Base-by-base conservation (phyloP, 257 asterid species). In the Solanum pinnatisectum region DNA sequence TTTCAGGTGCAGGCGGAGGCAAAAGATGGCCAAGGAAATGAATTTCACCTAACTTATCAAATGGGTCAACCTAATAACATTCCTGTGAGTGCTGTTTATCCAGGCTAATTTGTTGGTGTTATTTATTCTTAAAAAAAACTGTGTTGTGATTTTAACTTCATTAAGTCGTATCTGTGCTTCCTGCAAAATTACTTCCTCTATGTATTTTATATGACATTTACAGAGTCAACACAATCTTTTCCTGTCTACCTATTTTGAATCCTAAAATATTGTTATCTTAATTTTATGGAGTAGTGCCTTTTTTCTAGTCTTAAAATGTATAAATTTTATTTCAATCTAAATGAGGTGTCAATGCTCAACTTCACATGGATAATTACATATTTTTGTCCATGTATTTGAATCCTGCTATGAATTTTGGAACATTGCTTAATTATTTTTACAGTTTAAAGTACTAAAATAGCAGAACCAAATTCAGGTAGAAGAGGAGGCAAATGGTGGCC, bases 51-150 rank as follows among this genome's bases (percentile, higher is more conserved):
- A 44, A 85, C 56, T 2, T 79, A 65, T 90, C 85, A 87, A 35
- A 88, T 83, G 87, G 56, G 40, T 87, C 59, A 35, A 70, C 56
- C 52, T 36, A 87, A 84, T 90, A 30, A 18, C 78, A 89, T 82
- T 60, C 87, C 13, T 8, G 91, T 90, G 88, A 87, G 88, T 10
- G 4, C 40, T 36, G 44, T 44, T 4, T 76, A 18, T 4, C 68
- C 35, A 15, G 84, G 52, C 83, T 37, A 74, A 20, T 74, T 74
- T 37, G 22, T 74, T 74, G 33, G 83, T 37, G 44, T 72, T 72
- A n/a, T 72, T 33, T 72, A 32, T 72, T 33, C 13, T 18, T 14
- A 49, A 23, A 72, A 71, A 5, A 72, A 32, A 32, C 7, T 33
- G 7, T 71, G 42, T 15, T n/a, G 78, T 71, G 42, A 71, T n/a